Evolutionary conservation across 1,139 yeast genomes (phyloP).

Genomic region (Taphrina confusa): DNA sequence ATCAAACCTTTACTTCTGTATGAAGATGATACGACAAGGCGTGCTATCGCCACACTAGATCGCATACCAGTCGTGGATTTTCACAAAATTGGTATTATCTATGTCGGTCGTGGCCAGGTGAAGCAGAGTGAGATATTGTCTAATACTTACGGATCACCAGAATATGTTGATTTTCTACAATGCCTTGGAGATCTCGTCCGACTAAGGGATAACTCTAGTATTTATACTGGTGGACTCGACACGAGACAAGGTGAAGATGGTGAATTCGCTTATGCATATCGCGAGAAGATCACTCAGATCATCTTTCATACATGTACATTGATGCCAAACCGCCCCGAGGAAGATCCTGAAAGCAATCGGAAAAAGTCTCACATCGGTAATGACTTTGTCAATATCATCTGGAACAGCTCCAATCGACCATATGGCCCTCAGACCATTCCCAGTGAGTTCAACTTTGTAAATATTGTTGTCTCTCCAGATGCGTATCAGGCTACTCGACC

Average conservation of each 20-base stretch:
- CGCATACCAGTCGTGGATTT: conserved; percentile 76
- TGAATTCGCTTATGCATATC: conserved; percentile 71
- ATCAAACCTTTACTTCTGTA: conserved; percentile 51
- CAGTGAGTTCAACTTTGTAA: conserved; percentile 80
- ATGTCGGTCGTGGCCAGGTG: conserved; percentile 67
- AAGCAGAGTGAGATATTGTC: conserved; percentile 65
- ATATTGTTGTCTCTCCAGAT: conserved; percentile 75
- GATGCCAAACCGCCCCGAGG: conserved; percentile 56
- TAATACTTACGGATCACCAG: conserved; percentile 65
- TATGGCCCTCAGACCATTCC: conserved; percentile 71
- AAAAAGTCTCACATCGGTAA: conserved; percentile 88
- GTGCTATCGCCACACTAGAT: conserved; percentile 69
- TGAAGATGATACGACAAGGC: conserved; percentile 54
- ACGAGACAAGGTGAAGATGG: conserved; percentile 71
- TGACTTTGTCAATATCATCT: conserved; percentile 75
- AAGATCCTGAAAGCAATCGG: conserved; percentile 54
- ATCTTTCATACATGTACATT: conserved; percentile 77
- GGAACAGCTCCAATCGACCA: conserved; percentile 67
- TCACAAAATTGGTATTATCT: conserved; percentile 75
- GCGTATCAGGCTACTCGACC: conserved; percentile 39
- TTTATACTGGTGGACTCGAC: conserved; percentile 80
- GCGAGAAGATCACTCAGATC: conserved; percentile 68
- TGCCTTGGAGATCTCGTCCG: conserved; percentile 61
- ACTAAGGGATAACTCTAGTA: conserved; percentile 56
- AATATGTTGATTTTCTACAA: conserved; percentile 61